Conservation (phyloP, 2,329 filamentous ascomycete species). For the Phyllosticta citribraziliensis region DNA sequence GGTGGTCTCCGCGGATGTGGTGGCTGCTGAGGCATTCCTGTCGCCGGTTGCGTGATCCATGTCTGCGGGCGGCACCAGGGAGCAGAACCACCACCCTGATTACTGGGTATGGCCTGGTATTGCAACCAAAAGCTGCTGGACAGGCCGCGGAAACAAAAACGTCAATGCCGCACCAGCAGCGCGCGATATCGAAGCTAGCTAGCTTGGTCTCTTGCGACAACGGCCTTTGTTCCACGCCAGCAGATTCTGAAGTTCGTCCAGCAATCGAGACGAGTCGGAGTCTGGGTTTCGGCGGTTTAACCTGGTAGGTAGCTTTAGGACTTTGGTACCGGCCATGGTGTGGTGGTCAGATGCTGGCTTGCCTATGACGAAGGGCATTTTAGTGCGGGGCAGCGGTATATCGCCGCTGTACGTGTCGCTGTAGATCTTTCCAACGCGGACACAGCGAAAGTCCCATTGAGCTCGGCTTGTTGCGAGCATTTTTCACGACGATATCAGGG, state of each 20-base stretch:
- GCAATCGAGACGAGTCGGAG: background rate
- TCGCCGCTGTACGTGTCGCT: background rate
- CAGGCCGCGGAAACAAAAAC: background rate
- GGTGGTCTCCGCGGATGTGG: background rate
- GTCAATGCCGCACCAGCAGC: background rate
- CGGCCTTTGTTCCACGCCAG: background rate
- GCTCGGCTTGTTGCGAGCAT: background rate
- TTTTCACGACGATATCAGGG: background rate
- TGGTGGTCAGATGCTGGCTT: background rate
- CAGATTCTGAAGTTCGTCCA: background rate
- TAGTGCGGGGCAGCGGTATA: background rate
- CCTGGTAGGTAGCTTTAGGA: background rate
- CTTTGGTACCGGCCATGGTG: background rate
- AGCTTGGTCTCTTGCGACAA: background rate
- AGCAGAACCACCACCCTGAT: background rate
- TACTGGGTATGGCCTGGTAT: background rate
- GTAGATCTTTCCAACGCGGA: background rate
- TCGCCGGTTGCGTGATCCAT: background rate
- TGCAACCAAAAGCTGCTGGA: background rate
- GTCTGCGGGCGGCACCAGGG: background rate
- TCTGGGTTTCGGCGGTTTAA: background rate
- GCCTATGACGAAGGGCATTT: background rate
- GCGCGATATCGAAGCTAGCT: background rate
- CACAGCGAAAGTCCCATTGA: background rate
- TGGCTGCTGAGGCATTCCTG: background rate